Conservation (phyloP, 2,329 filamentous ascomycete species). For the Berkeleyomyces rouxiae region DNA sequence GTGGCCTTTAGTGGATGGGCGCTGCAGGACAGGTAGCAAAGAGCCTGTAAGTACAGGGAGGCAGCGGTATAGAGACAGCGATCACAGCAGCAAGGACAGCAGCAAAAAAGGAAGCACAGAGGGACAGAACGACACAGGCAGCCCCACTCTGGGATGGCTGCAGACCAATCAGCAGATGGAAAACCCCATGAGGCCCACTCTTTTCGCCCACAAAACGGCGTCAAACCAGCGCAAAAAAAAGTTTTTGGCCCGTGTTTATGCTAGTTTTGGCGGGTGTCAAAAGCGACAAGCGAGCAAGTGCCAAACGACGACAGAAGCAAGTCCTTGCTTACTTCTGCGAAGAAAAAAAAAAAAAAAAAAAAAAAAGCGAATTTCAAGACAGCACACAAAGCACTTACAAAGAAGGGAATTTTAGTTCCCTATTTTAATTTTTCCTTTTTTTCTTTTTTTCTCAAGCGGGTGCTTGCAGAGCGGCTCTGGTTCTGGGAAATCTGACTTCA, state of each 20-base stretch:
- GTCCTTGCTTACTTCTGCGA: not conserved
- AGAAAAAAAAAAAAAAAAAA: not conserved
- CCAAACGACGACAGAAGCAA: not conserved
- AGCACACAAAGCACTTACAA: not conserved
- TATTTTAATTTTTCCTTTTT: not conserved
- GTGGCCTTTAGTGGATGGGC: not conserved
- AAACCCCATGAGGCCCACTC: not conserved
- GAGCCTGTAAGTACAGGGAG: not conserved
- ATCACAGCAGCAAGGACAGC: constrained; percentile 1
- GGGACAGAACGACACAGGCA: not conserved
- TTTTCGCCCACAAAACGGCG: not conserved
- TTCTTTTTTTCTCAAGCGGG: not conserved
- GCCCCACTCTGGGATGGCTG: not conserved
- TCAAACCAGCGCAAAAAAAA: not conserved
- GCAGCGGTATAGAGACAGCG: not conserved
- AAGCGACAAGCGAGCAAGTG: not conserved
- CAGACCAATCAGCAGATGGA: not conserved
- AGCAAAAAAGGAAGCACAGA: not conserved
- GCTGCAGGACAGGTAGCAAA: not conserved
- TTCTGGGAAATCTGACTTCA: constrained; percentile 4
- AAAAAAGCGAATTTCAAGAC: not conserved
- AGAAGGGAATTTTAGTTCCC: not conserved
- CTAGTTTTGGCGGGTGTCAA: not conserved
- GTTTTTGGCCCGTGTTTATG: not conserved
- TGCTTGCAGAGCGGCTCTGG: not conserved